These are phyloP conservation scores for Plectosphaerella cucumerina DNA, from an alignment of 2,329 filamentous ascomycete genomes.

Conservation along the genomic window DNA sequence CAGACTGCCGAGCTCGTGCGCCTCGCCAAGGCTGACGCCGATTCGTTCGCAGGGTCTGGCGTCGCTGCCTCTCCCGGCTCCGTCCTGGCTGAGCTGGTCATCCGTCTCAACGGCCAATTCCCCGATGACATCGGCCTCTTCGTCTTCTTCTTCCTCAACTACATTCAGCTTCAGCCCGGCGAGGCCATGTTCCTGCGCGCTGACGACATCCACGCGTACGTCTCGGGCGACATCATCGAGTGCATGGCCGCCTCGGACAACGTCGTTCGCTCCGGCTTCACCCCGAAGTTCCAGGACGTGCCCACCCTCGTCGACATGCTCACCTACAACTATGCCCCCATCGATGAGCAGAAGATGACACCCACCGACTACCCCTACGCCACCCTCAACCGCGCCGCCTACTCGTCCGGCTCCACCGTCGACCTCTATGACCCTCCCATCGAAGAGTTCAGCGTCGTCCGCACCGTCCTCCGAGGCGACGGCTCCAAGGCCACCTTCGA, in stretches of 20 bases:
- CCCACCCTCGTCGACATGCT: constrained; percentile 83
- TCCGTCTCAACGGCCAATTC: constrained; percentile 77
- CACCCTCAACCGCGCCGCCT: constrained; percentile 75
- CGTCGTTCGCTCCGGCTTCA: constrained; percentile 94
- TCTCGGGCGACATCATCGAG: constrained; percentile 92
- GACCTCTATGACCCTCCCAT: constrained; percentile 92
- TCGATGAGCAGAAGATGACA: constrained; percentile 89
- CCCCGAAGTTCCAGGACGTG: constrained; percentile 97
- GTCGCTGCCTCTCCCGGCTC: constrained; percentile 65
- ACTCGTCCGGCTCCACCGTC: constrained; percentile 69
- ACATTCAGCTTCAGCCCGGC: constrained; percentile 78
- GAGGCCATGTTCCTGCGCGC: constrained; percentile 96
- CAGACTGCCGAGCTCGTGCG: constrained; percentile 67
- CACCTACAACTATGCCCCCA: constrained; percentile 93
- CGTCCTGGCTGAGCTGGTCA: constrained; percentile 72
- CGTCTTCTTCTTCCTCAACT: constrained; percentile 96
- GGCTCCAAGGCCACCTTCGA: constrained; percentile 87
- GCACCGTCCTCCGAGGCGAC: constrained; percentile 65
- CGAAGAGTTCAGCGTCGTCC: constrained; percentile 89
- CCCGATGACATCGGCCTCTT: constrained; percentile 89
- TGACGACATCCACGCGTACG: constrained; percentile 95
- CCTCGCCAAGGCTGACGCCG: constrained; percentile 63
- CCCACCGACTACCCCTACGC: constrained; percentile 83
- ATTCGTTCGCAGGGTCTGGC: constrained; percentile 65
- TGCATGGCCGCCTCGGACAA: constrained; percentile 99